Evolutionary conservation across 2,329 filamentous ascomycete species (phyloP), one percentile per base, ranked within the genome.

Genomic region (Verticillium nubilum): DNA sequence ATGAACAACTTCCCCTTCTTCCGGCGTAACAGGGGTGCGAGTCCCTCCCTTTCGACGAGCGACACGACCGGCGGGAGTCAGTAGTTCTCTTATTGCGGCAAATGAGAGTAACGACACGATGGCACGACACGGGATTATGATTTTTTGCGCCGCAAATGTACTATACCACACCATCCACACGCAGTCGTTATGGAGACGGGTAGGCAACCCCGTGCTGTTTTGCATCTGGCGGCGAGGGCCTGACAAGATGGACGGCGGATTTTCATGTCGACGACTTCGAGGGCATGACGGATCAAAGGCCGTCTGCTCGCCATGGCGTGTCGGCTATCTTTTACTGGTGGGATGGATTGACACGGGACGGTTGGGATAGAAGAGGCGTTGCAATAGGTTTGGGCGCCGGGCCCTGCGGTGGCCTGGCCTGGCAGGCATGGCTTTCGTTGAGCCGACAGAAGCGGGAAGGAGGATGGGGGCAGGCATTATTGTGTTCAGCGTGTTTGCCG

Each of bases 1-100:
- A 85, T 88, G 78, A 87, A 86, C 63, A 80, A 82, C 52, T 77
- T 86, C 60, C 78, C 79, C 5, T 80, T 84, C 63, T 84, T 85
- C 66, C 76, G 81, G 65, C 77, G 80, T 58, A 79, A 84, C 65
- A 84, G 82, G 70, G 52, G 52, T 15, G 25, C 25, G 26, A 53
- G 27, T 26, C 52, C 25, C 26, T 29, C 52, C 25, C 27, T 53
- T 5, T 29, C 52, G 25, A 9, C 25, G 27, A 53, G 27, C 25
- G 52, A 53, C 27, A 53, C 52, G 26, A 53, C 52, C 13, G 42
- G 42, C n/a, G 42, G 42, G 12, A 50, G 19, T 19, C 19, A 50
- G 42, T 10, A 26, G 19, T 50, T 5, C 42, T 50, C 19, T 25
- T 5, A 13, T 50, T 23, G 42, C 19, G 42, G 25, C 42, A 19